A percentile compares a stretch with the other conserved stretches of the same genome.
Evolutionary conservation across 306 rosid genomes (phyloP).

Genomic region (Spatholobus suberectus): DNA sequence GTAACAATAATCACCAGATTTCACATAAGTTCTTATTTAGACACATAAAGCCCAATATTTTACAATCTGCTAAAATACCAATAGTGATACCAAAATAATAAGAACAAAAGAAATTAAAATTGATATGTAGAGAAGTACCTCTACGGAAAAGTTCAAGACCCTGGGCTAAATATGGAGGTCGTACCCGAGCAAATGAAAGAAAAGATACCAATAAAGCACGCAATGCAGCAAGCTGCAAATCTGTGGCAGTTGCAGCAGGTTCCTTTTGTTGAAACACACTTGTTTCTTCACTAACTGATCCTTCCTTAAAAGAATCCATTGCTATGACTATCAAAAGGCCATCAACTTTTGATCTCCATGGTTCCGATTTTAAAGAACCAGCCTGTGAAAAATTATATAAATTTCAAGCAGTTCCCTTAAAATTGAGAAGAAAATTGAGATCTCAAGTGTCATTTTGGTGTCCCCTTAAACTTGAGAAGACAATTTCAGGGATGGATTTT

Average conservation of each 20-base stretch:
- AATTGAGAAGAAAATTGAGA: constrained; percentile 2
- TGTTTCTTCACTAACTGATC: constrained; percentile 52
- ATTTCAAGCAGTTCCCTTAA: not conserved
- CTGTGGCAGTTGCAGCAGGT: constrained; percentile 49
- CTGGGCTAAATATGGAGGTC: constrained; percentile 72
- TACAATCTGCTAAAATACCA: not conserved
- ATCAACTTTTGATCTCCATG: constrained; percentile 71
- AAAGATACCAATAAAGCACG: constrained; percentile 83
- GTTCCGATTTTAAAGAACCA: constrained; percentile 67
- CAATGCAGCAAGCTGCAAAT: constrained; percentile 81
- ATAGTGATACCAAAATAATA: constrained; percentile 6
- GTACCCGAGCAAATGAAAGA: constrained; percentile 61
- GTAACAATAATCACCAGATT: not conserved
- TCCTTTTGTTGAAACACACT: constrained; percentile 52
- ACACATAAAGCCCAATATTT: not conserved
- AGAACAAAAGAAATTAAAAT: constrained; percentile 18
- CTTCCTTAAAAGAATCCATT: constrained; percentile 59
- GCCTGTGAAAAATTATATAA: constrained; percentile 57
- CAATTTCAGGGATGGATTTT: not conserved
- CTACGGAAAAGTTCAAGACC: constrained; percentile 84
- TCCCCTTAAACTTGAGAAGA: constrained; percentile 2
- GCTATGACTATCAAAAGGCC: constrained; percentile 63
- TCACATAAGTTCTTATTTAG: not conserved
- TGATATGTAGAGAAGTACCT: constrained; percentile 59
- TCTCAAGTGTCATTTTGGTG: constrained; percentile 1